These are phyloP conservation scores for Cornus florida DNA, from an alignment of 148 eudicot species.

Conservation along the genomic window DNA sequence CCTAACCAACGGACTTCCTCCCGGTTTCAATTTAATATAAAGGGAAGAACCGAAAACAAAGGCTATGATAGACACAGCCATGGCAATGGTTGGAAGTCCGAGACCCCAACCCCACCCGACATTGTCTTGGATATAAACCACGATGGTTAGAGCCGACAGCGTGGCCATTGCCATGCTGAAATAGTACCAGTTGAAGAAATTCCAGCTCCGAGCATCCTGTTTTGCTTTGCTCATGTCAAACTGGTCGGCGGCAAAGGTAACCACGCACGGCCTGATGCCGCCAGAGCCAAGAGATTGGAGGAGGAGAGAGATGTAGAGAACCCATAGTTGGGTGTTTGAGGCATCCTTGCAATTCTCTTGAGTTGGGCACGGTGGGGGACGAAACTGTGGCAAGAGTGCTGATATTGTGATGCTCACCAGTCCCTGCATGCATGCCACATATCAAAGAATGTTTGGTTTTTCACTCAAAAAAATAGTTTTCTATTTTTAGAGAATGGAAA, in stretches of 20 bases:
- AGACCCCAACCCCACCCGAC: slow-evolving; percentile 66
- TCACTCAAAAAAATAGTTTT: too few relatives aligned
- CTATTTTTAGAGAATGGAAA: too few relatives aligned
- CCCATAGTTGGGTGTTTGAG: slow-evolving; percentile 43
- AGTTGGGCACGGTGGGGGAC: slow-evolving; percentile 58
- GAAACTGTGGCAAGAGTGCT: slow-evolving; percentile 46
- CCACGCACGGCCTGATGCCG: slow-evolving; percentile 52
- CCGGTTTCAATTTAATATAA: slow-evolving; percentile 47
- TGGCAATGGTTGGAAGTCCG: slow-evolving; percentile 60
- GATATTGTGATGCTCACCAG: slow-evolving; percentile 46
- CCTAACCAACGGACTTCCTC: slow-evolving; percentile 57
- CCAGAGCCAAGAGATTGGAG: slow-evolving; percentile 52
- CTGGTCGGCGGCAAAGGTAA: slow-evolving; percentile 66
- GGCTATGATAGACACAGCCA: slow-evolving; percentile 46
- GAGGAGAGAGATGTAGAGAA: slow-evolving; percentile 46
- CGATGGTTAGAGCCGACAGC: slow-evolving; percentile 44
- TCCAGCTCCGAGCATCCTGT: slow-evolving; percentile 36
- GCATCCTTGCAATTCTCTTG: slow-evolving; percentile 62
- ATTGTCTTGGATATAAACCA: slow-evolving; percentile 65
- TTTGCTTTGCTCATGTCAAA: slow-evolving; percentile 45
- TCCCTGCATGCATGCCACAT: slow-evolving; percentile 29
- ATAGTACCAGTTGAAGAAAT: slow-evolving; percentile 59
- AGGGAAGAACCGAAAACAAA: slow-evolving; percentile 46
- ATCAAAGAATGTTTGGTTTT: too few relatives aligned
- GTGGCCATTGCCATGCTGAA: slow-evolving; percentile 57